A percentile compares a stretch with the other conserved stretches of the same genome.
Evolutionary conservation across 345 rosid species (phyloP).

Genomic region (Salix udensis): DNA sequence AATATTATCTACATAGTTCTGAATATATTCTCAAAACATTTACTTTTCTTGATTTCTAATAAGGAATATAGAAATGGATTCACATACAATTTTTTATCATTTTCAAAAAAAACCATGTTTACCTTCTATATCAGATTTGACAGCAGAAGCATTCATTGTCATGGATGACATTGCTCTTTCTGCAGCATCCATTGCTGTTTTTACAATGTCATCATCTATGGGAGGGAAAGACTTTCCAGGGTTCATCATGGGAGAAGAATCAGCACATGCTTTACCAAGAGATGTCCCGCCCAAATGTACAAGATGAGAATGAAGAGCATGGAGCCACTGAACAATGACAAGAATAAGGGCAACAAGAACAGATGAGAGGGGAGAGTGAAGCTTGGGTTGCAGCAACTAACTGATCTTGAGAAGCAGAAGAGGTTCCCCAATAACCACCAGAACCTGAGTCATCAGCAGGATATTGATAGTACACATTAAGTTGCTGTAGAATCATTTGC

Average conservation of each 20-base stretch:
- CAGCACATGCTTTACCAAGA: constrained; percentile 9
- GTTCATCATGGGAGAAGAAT: constrained; percentile 10
- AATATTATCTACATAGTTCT: not conserved
- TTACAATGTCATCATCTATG: constrained; percentile 28
- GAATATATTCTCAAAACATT: not conserved
- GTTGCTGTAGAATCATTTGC: constrained; percentile 43
- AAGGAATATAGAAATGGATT: not conserved
- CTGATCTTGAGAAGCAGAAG: constrained; percentile 27
- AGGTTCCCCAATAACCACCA: constrained; percentile 24
- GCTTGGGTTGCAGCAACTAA: constrained; percentile 26
- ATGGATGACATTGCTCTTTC: constrained; percentile 50
- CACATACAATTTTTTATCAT: not conserved
- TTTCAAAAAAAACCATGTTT: not conserved
- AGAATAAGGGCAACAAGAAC: constrained; percentile 41
- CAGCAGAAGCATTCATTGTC: constrained; percentile 16
- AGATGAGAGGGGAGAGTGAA: constrained; percentile 16
- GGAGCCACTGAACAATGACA: constrained; percentile 29
- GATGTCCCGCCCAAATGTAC: constrained; percentile 26
- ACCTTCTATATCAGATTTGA: constrained; percentile 31
- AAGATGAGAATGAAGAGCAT: constrained; percentile 34
- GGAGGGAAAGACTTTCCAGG: constrained; percentile 13
- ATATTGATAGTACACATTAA: constrained; percentile 40
- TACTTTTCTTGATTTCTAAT: not conserved
- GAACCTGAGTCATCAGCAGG: constrained; percentile 38
- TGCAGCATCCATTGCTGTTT: constrained; percentile 53